These are phyloP conservation scores for Aspergillus pseudonomiae DNA, from an alignment of 2,329 filamentous ascomycete genomes.

Conservation along the genomic window DNA sequence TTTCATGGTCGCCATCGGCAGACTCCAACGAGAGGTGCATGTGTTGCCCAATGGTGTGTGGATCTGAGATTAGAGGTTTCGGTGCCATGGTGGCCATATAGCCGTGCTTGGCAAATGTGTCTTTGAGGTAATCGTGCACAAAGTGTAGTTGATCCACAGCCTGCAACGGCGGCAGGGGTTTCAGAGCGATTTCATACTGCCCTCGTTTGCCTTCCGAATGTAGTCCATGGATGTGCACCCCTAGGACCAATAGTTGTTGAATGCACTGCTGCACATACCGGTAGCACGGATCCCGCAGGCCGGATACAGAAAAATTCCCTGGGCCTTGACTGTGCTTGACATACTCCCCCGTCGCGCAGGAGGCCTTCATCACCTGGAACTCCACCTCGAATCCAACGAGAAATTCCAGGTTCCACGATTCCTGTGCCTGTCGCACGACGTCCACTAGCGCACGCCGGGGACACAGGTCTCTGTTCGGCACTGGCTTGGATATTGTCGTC, in stretches of 20 bases:
- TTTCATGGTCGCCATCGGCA: conserved; percentile 4
- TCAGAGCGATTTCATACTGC: conserved; percentile 22
- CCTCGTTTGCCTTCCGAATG: conserved; percentile 19
- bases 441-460: conserved; percentile 9
- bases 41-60: conserved; percentile 17
- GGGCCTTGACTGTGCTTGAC: background rate
- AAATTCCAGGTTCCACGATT: conserved; percentile 7
- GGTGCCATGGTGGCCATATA: conserved; percentile 23
- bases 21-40: conserved; percentile 22
- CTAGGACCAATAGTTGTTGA: background rate
- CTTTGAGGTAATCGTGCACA: conserved; percentile 19
- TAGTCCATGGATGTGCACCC: conserved; percentile 16
- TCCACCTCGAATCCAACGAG: conserved; percentile 20
- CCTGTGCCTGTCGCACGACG: conserved; percentile 1
- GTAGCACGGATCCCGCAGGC: conserved; percentile 12
- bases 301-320: background rate
- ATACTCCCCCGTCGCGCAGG: background rate
- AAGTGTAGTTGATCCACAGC: conserved; percentile 23
- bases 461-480: conserved; percentile 5
- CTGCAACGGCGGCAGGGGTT: conserved; percentile 19
- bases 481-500: background rate
- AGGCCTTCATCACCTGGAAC: conserved; percentile 12
- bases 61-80: conserved; percentile 11
- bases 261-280: conserved; percentile 11
- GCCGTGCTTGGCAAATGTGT: conserved; percentile 17